Conservation (phyloP, 768 basidiomycete species). For the Rhodotorula toruloides region DNA sequence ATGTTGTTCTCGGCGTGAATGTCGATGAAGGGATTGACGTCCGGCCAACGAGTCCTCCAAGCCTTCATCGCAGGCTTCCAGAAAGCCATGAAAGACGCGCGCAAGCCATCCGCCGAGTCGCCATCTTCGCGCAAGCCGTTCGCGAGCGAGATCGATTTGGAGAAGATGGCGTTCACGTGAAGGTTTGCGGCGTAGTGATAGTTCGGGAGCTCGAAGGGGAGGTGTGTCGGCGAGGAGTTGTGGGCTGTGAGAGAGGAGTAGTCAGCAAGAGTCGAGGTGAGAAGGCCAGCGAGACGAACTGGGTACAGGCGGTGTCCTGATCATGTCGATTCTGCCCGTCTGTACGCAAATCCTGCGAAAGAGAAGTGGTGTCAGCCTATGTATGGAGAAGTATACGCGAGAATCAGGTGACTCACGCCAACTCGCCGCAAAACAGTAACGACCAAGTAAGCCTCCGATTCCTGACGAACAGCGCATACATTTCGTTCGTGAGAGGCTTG, state of each 20-base stretch:
- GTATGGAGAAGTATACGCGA: background rate
- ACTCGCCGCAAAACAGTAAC: background rate
- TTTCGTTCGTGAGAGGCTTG: too few relatives aligned
- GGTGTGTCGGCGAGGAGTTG: background rate
- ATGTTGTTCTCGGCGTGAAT: slow-evolving; percentile 1
- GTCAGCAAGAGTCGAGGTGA: too few relatives aligned
- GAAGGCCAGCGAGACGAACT: background rate
- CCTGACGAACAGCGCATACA: background rate
- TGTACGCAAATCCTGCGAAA: background rate
- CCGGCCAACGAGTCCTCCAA: slow-evolving; percentile 1
- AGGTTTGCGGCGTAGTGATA: slow-evolving; percentile 1
- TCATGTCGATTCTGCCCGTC: background rate
- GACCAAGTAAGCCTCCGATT: background rate
- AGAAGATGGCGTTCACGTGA: background rate
- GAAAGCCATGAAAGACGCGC: background rate
- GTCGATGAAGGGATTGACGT: slow-evolving; percentile 5
- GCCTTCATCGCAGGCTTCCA: slow-evolving; percentile 11
- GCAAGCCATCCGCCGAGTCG: background rate
- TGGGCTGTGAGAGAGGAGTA: background rate
- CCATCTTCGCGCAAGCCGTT: background rate
- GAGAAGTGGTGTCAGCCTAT: background rate
- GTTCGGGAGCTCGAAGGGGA: background rate
- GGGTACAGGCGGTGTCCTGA: background rate
- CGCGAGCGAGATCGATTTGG: background rate
- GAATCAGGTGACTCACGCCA: background rate